phyloP scores from a whole-genome alignment of 768 basidiomycete species.

The Pleurotus platypus region DNA sequence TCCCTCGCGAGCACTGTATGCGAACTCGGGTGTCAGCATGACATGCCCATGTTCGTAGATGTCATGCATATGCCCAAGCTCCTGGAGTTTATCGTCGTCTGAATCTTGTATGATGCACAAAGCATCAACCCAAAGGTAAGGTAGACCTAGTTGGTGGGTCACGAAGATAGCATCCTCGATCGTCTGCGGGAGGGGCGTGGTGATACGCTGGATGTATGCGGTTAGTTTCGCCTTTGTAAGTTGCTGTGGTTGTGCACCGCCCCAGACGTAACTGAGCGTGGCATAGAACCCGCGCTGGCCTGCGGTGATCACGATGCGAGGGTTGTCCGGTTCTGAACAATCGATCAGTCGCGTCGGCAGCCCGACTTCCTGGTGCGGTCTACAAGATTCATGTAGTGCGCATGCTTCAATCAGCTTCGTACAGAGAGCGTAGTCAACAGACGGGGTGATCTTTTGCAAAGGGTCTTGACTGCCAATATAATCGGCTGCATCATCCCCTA shows the following conservation, averaged over 20 bases:
- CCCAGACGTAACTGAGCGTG: not conserved
- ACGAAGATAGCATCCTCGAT: not conserved
- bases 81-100: not conserved
- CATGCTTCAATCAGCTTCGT: no score
- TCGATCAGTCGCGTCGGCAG: not conserved
- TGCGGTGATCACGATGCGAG: not conserved
- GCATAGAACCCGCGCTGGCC: not conserved
- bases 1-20: not conserved
- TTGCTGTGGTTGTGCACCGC: not conserved
- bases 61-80: not conserved
- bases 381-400: no score
- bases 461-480: no score
- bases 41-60: not conserved
- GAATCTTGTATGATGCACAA: slow-evolving; percentile 2
- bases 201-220: not conserved
- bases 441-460: no score
- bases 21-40: not conserved
- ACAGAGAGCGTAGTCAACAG: no score
- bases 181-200: not conserved
- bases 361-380: not conserved
- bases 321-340: not conserved
- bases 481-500: no score
- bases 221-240: not conserved
- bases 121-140: not conserved
- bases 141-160: not conserved